Evolutionary conservation across 2,329 filamentous ascomycete species (phyloP).

Genomic region (Hymenoscyphus salicellus): DNA sequence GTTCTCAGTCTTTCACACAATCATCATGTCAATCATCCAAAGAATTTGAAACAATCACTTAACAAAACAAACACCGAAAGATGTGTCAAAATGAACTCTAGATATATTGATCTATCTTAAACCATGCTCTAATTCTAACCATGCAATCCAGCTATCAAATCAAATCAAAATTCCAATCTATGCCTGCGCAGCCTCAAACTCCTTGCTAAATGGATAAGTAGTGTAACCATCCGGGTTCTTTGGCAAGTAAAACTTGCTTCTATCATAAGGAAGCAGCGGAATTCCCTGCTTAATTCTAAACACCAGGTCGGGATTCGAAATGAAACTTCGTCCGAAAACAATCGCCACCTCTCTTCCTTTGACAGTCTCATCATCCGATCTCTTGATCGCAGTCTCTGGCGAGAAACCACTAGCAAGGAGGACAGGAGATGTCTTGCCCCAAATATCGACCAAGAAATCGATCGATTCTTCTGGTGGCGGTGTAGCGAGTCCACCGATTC

Average conservation of each 20-base stretch:
- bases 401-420: constrained; percentile 50
- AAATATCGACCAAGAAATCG: constrained; percentile 46
- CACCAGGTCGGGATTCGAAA: constrained; percentile 46
- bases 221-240: constrained; percentile 38
- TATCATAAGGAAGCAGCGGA: constrained; percentile 41
- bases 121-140: too few relatives aligned
- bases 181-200: constrained; percentile 21
- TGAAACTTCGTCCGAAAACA: constrained; percentile 46
- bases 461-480: constrained; percentile 39
- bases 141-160: too few relatives aligned
- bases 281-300: constrained; percentile 41
- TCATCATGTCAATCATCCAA: too few relatives aligned
- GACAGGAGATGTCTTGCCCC: constrained; percentile 44
- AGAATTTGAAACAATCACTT: too few relatives aligned
- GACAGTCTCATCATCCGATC: constrained; percentile 38
- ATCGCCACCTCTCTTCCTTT: constrained; percentile 38
- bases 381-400: constrained; percentile 38
- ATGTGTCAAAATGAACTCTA: too few relatives aligned
- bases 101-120: too few relatives aligned
- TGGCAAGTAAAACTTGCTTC: constrained; percentile 38
- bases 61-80: too few relatives aligned
- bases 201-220: constrained; percentile 36
- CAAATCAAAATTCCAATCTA: background rate
- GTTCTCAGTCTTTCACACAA: too few relatives aligned
- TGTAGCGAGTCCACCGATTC: constrained; percentile 35